Evolutionary conservation across 495 filamentous ascomycete genomes (phyloP), one percentile per base, ranked within the genome.

Genomic region (Podospora fimiseda): DNA sequence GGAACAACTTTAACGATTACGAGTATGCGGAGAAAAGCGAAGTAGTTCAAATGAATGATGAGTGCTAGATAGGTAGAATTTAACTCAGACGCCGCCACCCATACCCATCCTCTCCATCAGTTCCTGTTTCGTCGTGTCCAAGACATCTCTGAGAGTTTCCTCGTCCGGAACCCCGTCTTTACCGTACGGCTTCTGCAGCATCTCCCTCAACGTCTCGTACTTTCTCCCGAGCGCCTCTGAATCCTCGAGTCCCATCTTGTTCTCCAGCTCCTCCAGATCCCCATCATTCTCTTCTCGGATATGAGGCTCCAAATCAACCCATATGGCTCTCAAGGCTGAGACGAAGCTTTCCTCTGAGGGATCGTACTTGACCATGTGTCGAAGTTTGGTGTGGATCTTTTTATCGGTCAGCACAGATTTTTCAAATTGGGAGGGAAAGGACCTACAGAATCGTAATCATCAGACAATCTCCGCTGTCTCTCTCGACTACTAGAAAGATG

Each of bases 281-380:
- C 47, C 43, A 15, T 15, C 36, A 1, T 48, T 38, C 54, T 67
- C 64, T 37, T 65, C 62, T 14, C 42, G 41, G 42, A 67, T 55
- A 13, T 65, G 64, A 9, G 62, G 64, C 44, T 67, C 62, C n/a
- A 67, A 51, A 37, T 67, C 62, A 41, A 59, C 44, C 64, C 64
- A 67, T 39, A 65, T 61, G 21, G 62, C 60, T 4, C 39, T 54
- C n/a, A 65, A 53, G 0, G 62, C 20, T 4, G 62, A 42, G 3
- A 63, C 50, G 33, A 63, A 65, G 43, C 60, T 63, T 24, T 50
- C 33, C 8, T 60, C 56, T 6, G 55, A 33, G 2, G 57, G 57
- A 11, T 56, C 22, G 39, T 51, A 63, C 13, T n/a, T 27, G 15
- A 51, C 50, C 60, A 67, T 59, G 51, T 63, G 64, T 19, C 56